Conservation (phyloP, 169 alveolate genomes). For the Plasmodium berghei region DNA sequence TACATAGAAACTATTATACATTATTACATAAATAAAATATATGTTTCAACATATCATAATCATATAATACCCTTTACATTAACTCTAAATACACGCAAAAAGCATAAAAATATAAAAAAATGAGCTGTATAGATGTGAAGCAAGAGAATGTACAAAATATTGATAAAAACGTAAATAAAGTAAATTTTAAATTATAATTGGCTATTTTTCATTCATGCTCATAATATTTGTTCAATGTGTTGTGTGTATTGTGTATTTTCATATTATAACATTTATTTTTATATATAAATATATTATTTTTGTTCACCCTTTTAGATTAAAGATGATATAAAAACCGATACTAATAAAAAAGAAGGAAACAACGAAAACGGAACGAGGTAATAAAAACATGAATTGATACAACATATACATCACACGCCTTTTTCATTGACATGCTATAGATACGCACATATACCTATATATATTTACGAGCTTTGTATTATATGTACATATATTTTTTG, state of each 20-base stretch:
- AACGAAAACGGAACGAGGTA: conserved; percentile 25
- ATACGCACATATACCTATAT: conserved; percentile 1
- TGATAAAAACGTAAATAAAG: conserved; percentile 42
- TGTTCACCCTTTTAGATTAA: conserved; percentile 19
- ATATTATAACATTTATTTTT: background rate
- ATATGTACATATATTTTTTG: too few species aligned
- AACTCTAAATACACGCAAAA: conserved; percentile 8
- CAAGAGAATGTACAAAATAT: conserved; percentile 47
- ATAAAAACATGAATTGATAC: background rate
- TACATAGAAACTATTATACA: conserved; percentile 18
- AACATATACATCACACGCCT: too few species aligned
- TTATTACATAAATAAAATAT: background rate
- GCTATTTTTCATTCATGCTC: background rate
- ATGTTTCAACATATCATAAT: background rate
- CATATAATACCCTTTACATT: background rate
- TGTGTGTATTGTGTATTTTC: background rate
- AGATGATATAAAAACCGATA: conserved; percentile 6
- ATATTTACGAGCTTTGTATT: too few species aligned
- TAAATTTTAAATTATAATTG: background rate
- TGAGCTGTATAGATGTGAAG: conserved; percentile 65
- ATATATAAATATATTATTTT: background rate
- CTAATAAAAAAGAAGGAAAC: conserved; percentile 40
- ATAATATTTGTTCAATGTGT: background rate
- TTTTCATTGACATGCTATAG: too few species aligned
- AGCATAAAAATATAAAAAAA: conserved; percentile 21